A percentile compares a stretch with the other conserved stretches of the same genome.
Evolutionary conservation across 2,329 filamentous ascomycete genomes (phyloP).

Genomic region (Clonostachys rhizophaga): DNA sequence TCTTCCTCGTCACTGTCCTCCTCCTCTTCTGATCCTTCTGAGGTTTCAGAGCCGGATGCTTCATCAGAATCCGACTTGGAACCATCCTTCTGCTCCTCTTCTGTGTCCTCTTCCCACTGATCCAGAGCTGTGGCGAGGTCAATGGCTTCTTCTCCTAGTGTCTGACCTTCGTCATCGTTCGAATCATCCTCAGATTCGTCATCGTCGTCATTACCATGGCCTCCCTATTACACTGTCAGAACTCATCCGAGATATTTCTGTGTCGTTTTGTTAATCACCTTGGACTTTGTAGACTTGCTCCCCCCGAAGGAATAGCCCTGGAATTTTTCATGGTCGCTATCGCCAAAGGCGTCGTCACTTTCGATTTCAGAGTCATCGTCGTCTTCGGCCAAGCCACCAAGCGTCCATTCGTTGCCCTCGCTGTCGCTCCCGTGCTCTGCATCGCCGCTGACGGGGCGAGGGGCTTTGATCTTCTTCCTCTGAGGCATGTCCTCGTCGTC

Average conservation of each 20-base stretch:
- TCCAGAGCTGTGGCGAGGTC: slow-evolving; percentile 54
- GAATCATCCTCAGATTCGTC: slow-evolving; percentile 54
- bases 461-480: slow-evolving; percentile 31
- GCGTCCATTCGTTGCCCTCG: slow-evolving; percentile 79
- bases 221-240: not conserved
- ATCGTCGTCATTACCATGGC: slow-evolving; percentile 23
- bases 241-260: slow-evolving; percentile 4
- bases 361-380: slow-evolving; percentile 63
- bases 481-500: slow-evolving; percentile 43
- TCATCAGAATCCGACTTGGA: slow-evolving; percentile 31
- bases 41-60: slow-evolving; percentile 33
- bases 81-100: slow-evolving; percentile 38
- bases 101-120: slow-evolving; percentile 43
- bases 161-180: slow-evolving; percentile 50
- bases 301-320: slow-evolving; percentile 62
- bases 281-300: slow-evolving; percentile 26
- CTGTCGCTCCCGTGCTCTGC: slow-evolving; percentile 77
- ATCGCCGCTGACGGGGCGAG: slow-evolving; percentile 45
- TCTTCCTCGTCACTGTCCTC: slow-evolving; percentile 39
- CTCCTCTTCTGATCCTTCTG: slow-evolving; percentile 36
- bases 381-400: slow-evolving; percentile 56
- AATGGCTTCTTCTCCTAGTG: slow-evolving; percentile 54
- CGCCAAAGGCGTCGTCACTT: slow-evolving; percentile 77
- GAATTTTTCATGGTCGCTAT: slow-evolving; percentile 83
- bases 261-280: slow-evolving; percentile 11